These are phyloP conservation scores for Babesia divergens DNA, from an alignment of 169 alveolate genomes.

Conservation along the genomic window DNA sequence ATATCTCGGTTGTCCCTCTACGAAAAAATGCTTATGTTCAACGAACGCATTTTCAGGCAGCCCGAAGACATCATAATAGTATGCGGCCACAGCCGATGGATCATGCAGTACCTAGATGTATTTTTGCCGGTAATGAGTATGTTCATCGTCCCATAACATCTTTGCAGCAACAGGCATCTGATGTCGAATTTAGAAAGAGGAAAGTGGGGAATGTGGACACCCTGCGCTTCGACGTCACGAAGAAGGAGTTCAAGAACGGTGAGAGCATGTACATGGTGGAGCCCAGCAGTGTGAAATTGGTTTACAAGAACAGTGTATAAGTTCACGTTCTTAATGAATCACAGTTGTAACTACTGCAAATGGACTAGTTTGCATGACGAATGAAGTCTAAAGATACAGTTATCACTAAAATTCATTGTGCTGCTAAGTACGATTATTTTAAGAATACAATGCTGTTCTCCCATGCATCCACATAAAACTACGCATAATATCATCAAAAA, in stretches of 20 bases:
- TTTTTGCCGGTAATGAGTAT: slow-evolving; percentile 54
- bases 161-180: background rate
- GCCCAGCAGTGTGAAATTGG: slow-evolving; percentile 7
- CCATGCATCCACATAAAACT: too few species aligned
- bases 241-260: slow-evolving; percentile 1
- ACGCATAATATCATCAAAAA: too few species aligned
- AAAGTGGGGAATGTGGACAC: slow-evolving; percentile 30
- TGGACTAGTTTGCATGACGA: too few species aligned
- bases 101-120: slow-evolving; percentile 15
- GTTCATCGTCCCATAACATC: background rate
- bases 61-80: slow-evolving; percentile 41
- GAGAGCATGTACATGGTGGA: background rate
- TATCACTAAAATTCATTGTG: too few species aligned
- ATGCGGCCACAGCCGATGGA: slow-evolving; percentile 63
- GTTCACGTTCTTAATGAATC: too few species aligned
- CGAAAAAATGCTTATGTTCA: slow-evolving; percentile 38
- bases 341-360: too few species aligned
- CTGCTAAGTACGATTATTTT: too few species aligned
- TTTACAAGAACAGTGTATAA: slow-evolving; percentile 9
- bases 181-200: background rate
- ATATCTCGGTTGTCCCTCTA: slow-evolving; percentile 1
- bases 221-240: slow-evolving; percentile 4
- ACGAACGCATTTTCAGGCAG: slow-evolving; percentile 47
- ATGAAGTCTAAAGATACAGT: too few species aligned
- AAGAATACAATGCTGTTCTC: too few species aligned